Base-by-base conservation (phyloP, 208 protist species). In the Acanthamoeba triangularis region DNA sequence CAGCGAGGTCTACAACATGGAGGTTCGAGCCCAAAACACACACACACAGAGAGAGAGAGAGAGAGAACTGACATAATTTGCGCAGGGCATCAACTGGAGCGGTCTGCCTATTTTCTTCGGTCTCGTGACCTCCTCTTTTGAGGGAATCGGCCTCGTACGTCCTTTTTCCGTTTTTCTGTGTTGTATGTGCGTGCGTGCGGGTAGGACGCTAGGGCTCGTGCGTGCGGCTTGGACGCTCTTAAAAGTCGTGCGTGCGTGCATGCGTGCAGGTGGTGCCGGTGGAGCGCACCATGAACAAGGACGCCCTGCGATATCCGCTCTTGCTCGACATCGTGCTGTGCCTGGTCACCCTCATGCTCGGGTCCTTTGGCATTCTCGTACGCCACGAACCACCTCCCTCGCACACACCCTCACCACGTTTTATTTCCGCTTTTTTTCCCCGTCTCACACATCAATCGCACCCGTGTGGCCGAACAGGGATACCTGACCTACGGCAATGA, bases 281-380 rank as follows among this genome's bases (percentile, higher is more conserved):
- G 33, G 87, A 93, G 61, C 41, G 41, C 65, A 78, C 87, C 28
- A 93, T 93, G 87, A 76, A 76, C 61, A 76, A 69, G 28, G 44
- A 76, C 65, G 30, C 33, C 4, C 37, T 30, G 35, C 61, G 61
- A 16, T 93, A 78, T 33, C 61, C 87, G 3, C 87, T 44, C 11
- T 33, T 93, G 10, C 87, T 93, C 56, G 41, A 93, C 63, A 30
- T 76, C 23, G 63, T 76, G 13, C 25, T 93, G 18, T 44, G 33
- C 37, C 41, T 93, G 23, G 87, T 93, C 18, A 78, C 87, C 28
- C 87, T 93, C 35, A 25, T 93, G 28, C 87, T 93, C 33, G 65
- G 87, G 5, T 93, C 61, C 44, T 93, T 93, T 93, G 87, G 87
- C 14, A 76, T 93, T 16, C 47, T 93, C 30, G 69, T 78, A 78